Evolutionary conservation across 306 rosid genomes (phyloP), one percentile per base, ranked within the genome.

Genomic region (Vigna nakashimae): DNA sequence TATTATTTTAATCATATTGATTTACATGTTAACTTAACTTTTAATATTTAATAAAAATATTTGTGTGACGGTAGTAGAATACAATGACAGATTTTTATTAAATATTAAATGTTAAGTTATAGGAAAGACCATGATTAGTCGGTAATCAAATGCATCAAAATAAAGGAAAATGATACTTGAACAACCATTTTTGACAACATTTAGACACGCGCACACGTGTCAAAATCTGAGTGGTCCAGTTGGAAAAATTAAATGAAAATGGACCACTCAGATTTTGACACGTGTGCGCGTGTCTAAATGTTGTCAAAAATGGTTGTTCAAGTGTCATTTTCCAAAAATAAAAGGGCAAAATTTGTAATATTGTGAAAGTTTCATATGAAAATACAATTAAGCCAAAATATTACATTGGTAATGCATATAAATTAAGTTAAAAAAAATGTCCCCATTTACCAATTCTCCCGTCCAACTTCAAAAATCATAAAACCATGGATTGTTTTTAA

Each of bases 401-500:
- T 15, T 62, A 62, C 22, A 34, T 1, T 30, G 42, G 14, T 62
- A 62, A 32, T 30, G n/a, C 65, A 59, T 16, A 60, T 32, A 62
- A 15, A 62, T 62, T 15, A 62, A 62, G n/a, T 36, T 63, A 9
- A 26, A 9, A 62, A 62, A 13, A 58, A 30, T 50, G 15, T 17
- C 71, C 52, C 34, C 82, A 22, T 71, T 71, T 71, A 32, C 13
- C 51, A 40, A 55, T 32, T 58, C 57, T 55, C 78, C 75, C 60
- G 34, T 55, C 55, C 71, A 69, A 12, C 65, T 42, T 63, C 14
- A 64, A 75, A 72, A 59, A 69, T n/a, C 62, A 63, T 13, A 48
- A 79, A 75, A 64, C 74, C 20, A 83, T 72, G 53, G n/a, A 62
- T 16, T 62, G 32, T 15, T 32, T 62, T 0, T 0, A 13, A 60